These are phyloP conservation scores for Houttuynia cordata DNA, from an alignment of 164 flowering plant genomes.

Conservation along the genomic window DNA sequence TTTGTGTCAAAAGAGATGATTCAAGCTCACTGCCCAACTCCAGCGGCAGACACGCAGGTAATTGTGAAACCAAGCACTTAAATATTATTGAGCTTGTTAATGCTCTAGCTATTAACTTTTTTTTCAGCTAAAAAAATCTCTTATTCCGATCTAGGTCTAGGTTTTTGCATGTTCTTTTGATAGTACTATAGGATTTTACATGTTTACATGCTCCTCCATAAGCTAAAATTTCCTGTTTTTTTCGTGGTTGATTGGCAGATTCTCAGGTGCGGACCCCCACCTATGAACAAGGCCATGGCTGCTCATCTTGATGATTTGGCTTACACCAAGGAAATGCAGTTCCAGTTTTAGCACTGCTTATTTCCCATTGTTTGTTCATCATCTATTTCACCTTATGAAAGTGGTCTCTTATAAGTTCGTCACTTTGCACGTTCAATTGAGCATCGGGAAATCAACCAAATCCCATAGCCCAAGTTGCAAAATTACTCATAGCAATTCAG, in stretches of 20 bases:
- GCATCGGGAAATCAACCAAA: too few species aligned
- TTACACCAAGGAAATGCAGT: conserved; percentile 68
- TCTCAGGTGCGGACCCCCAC: conserved; percentile 89
- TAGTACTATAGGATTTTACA: background rate
- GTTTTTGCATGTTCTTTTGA: too few species aligned
- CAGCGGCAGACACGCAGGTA: conserved; percentile 81
- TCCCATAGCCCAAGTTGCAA: too few species aligned
- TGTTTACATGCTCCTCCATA: background rate
- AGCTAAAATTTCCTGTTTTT: background rate
- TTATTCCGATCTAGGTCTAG: background rate
- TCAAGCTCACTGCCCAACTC: conserved; percentile 77
- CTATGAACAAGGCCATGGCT: conserved; percentile 98
- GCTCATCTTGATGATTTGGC: conserved; percentile 67
- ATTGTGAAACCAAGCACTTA: background rate
- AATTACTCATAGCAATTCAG: too few species aligned
- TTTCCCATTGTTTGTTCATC: too few species aligned
- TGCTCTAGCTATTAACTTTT: too few species aligned
- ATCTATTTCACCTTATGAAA: too few species aligned
- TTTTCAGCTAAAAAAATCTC: background rate
- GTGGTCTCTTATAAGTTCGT: too few species aligned
- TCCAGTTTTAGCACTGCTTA: conserved; percentile 48
- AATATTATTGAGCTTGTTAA: too few species aligned
- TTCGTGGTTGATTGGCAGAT: conserved; percentile 36
- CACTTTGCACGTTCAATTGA: too few species aligned
- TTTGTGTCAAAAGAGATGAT: conserved; percentile 95